Base-by-base conservation (phyloP, 257 asterid genomes). In the Mentha longifolia region DNA sequence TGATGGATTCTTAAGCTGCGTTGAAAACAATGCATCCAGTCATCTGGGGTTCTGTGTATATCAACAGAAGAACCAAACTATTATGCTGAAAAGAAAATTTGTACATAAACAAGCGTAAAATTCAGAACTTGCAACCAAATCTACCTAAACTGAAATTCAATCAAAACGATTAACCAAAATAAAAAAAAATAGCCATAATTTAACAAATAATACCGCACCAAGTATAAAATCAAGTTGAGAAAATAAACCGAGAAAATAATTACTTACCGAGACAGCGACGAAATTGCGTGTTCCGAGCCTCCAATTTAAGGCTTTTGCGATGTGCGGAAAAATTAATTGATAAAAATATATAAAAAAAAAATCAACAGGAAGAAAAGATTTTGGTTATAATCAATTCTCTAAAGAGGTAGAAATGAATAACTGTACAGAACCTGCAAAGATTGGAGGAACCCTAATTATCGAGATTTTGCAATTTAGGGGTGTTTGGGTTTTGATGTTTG, bases 401-500 rank as follows among this genome's bases (percentile, higher is more conserved):
- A 22, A 22, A 22, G 25, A 22, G 25, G 25, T 2, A 22, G 1
- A 17, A 22, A 28, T 17, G 35, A 3, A 20, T 6, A 56, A 49
- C 56, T 10, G 69, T 33, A 42, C 13, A 45, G 51, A 74, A 69
- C 17, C 57, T 37, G 61, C 16, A 8, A 41, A 41, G 46, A 55
- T 9, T 3, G 45, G 11, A 67, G 50, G 37, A 47, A 28, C 33
- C 68, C 19, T 54, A 37, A 17, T 19, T 9, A 25, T 65, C 14
- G 52, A 72, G 63, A 43, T 52, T 76, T 30, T 65, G 54, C 22
- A 47, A n/a, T 63, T 55, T 42, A 9, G 30, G 71, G 77, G 58
- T 75, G 71, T 67, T 74, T 77, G 25, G 25, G 25, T 22, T 22
- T 74, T 74, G 68, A 74, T 45, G 66, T 55, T 54, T 55, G 65